Evolutionary conservation across 192 early-diverging fungal genomes (phyloP).

Genomic region (Umbelopsis vinacea): DNA sequence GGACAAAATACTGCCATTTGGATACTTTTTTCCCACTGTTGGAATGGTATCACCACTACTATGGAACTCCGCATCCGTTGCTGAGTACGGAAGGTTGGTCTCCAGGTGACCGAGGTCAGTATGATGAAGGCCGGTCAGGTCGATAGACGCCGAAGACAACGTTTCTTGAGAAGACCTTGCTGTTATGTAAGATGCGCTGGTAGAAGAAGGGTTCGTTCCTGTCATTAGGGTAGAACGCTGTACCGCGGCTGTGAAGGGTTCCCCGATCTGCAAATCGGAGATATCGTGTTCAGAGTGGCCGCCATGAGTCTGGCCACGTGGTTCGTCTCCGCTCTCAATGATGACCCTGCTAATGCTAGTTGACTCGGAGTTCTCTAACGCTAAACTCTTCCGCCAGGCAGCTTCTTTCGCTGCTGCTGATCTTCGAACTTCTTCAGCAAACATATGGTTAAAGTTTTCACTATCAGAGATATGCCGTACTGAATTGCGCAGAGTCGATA

Average conservation of each 20-base stretch:
- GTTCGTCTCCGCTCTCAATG: slow-evolving; percentile 2
- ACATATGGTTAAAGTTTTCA: neutral
- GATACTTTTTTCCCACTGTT: slow-evolving; percentile 12
- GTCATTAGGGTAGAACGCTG: neutral
- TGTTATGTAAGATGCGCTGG: neutral
- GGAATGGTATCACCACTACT: slow-evolving; percentile 6
- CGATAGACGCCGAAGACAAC: neutral
- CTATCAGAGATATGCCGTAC: neutral
- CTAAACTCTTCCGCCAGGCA: slow-evolving; percentile 8
- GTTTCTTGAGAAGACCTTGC: neutral
- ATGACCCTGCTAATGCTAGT: neutral
- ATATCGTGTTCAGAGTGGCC: neutral
- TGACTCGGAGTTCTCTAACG: neutral
- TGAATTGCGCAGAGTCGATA: neutral
- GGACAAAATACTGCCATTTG: neutral
- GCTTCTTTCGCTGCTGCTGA: slow-evolving; percentile 18
- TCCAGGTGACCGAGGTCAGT: neutral
- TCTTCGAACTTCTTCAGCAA: slow-evolving; percentile 6
- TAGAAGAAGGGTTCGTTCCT: neutral
- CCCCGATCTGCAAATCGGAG: slow-evolving; percentile 19
- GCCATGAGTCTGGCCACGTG: slow-evolving; percentile 19
- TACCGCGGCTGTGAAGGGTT: neutral
- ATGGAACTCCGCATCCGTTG: slow-evolving; percentile 8
- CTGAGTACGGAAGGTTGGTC: neutral
- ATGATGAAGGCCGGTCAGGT: neutral